These are phyloP conservation scores for Aspergillus haitiensis DNA, from an alignment of 495 filamentous ascomycete genomes.

Conservation along the genomic window DNA sequence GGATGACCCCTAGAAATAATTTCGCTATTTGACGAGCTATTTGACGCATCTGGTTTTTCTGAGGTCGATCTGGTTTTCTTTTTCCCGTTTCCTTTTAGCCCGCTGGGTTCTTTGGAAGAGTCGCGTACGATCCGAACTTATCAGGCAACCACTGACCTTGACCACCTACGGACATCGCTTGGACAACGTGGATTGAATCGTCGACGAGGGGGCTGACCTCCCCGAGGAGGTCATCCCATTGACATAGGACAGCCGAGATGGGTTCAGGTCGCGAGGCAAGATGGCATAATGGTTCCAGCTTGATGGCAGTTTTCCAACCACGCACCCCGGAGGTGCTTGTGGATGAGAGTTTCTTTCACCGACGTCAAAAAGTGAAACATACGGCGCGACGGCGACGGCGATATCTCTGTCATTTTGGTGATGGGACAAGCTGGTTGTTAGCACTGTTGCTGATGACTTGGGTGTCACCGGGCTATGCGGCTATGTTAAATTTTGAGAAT, in stretches of 20 bases:
- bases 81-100: neutral
- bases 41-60: too few relatives aligned
- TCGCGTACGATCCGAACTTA: slow-evolving; percentile 18
- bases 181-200: slow-evolving; percentile 48
- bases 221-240: slow-evolving; percentile 49
- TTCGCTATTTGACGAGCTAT: neutral
- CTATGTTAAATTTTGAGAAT: slow-evolving; percentile 75
- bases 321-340: slow-evolving; percentile 14
- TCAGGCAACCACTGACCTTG: slow-evolving; percentile 18
- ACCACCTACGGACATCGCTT: slow-evolving; percentile 8
- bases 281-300: slow-evolving; percentile 21
- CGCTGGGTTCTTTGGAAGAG: slow-evolving; percentile 7
- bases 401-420: slow-evolving; percentile 16
- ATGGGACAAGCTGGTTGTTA: slow-evolving; percentile 20
- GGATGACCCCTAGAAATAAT: neutral
- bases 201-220: slow-evolving; percentile 47
- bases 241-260: slow-evolving; percentile 37
- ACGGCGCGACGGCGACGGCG: slow-evolving; percentile 27
- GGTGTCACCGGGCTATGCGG: slow-evolving; percentile 46
- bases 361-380: slow-evolving; percentile 29
- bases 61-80: neutral
- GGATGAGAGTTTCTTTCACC: slow-evolving; percentile 13
- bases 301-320: slow-evolving; percentile 15
- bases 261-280: slow-evolving; percentile 29
- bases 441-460: slow-evolving; percentile 29